phyloP scores from a whole-genome alignment of 495 filamentous ascomycete species.

The Aspergillus coremiiformis region DNA sequence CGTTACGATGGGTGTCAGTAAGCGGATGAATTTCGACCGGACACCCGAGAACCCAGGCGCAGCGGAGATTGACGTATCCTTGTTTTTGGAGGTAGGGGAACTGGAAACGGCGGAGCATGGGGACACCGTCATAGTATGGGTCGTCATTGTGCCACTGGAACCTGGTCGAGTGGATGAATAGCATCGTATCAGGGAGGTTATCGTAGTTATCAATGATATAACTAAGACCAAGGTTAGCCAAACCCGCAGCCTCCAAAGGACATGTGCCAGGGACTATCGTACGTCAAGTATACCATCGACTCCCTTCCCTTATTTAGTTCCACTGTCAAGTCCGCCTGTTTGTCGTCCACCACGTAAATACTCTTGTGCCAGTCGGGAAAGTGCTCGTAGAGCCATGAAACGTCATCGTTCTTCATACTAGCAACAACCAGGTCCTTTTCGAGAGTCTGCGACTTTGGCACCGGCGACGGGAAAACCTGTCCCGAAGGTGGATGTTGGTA shows the following conservation, averaged over 20 bases:
- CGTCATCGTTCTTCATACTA: slow-evolving; percentile 45
- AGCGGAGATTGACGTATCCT: slow-evolving; percentile 62
- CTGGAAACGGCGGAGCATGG: slow-evolving; percentile 47
- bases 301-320: slow-evolving; percentile 49
- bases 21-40: slow-evolving; percentile 50
- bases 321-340: slow-evolving; percentile 40
- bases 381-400: slow-evolving; percentile 47
- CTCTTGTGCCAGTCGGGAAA: slow-evolving; percentile 44
- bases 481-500: slow-evolving; percentile 21
- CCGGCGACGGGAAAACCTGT: slow-evolving; percentile 19
- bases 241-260: neutral
- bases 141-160: slow-evolving; percentile 60
- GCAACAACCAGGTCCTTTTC: slow-evolving; percentile 50
- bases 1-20: slow-evolving; percentile 35
- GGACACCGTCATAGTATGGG: slow-evolving; percentile 42
- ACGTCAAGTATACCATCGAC: slow-evolving; percentile 54
- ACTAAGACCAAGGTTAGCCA: slow-evolving; percentile 14
- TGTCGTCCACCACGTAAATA: slow-evolving; percentile 47
- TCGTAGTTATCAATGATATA: slow-evolving; percentile 63
- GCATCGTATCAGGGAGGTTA: slow-evolving; percentile 47
- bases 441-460: slow-evolving; percentile 1
- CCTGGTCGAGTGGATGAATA: slow-evolving; percentile 56
- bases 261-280: slow-evolving; percentile 25
- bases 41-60: slow-evolving; percentile 55
- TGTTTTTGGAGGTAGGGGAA: slow-evolving; percentile 45